These are phyloP conservation scores for Fusarium xylarioides DNA, from an alignment of 2,329 filamentous ascomycete species.

Conservation along the genomic window DNA sequence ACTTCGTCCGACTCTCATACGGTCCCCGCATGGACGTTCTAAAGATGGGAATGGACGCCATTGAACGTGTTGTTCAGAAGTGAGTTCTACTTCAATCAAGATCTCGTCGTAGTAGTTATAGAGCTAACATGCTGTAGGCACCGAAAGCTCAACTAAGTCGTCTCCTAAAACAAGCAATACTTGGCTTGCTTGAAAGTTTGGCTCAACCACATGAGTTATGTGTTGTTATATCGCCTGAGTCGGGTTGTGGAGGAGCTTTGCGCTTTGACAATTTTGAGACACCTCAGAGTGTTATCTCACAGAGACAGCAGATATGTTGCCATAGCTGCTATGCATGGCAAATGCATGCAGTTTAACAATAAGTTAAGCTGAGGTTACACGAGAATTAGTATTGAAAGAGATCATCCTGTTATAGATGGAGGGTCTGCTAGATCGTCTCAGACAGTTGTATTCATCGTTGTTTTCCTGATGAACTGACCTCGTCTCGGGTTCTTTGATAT, in stretches of 20 bases:
- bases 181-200: not conserved
- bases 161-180: not conserved
- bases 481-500: not conserved
- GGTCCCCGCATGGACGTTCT: conserved; percentile 83
- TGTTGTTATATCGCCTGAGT: not conserved
- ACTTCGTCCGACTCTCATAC: conserved; percentile 87
- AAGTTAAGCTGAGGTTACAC: not conserved
- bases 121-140: conserved; percentile 31
- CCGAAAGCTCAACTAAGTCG: conserved; percentile 28
- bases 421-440: not conserved
- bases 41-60: conserved; percentile 82
- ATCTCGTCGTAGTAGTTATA: not conserved
- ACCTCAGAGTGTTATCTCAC: not conserved
- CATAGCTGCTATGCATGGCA: not conserved
- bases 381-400: not conserved
- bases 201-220: not conserved
- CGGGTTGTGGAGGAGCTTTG: not conserved
- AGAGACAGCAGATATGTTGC: not conserved
- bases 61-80: conserved; percentile 83
- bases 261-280: not conserved
- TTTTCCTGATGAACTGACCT: not conserved
- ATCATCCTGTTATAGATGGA: conserved; percentile 1
- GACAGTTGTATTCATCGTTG: not conserved
- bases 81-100: conserved; percentile 49
- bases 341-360: not conserved